Evolutionary conservation across 306 rosid genomes (phyloP).

Genomic region (Glycine tomentella): DNA sequence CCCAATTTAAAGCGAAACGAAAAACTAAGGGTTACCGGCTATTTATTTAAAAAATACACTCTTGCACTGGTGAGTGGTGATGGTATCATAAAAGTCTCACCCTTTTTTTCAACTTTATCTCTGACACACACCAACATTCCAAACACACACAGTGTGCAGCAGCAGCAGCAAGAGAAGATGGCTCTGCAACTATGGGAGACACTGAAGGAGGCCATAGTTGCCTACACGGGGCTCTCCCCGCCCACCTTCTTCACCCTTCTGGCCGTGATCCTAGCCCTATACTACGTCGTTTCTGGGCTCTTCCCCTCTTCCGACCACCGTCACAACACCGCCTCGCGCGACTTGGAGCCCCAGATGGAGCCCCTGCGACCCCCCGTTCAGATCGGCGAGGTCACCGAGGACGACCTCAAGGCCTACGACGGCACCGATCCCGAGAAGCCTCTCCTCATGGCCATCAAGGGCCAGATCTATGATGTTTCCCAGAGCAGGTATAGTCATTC

Average conservation of each 20-base stretch:
- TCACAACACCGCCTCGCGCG: constrained; percentile 30
- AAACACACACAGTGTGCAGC: too few relatives aligned
- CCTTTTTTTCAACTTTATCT: too few relatives aligned
- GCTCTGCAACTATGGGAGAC: constrained; percentile 88
- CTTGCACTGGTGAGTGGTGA: too few relatives aligned
- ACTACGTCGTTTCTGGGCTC: constrained; percentile 68
- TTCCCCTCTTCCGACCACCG: constrained; percentile 58
- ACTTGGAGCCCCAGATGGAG: constrained; percentile 57
- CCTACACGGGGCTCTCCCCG: constrained; percentile 90
- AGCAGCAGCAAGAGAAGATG: constrained; percentile 50
- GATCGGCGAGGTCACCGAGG: constrained; percentile 83
- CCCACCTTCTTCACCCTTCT: constrained; percentile 80
- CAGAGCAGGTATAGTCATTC: constrained; percentile 71
- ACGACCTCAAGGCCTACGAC: constrained; percentile 75
- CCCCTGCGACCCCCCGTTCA: constrained; percentile 92
- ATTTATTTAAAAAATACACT: too few relatives aligned
- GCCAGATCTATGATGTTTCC: constrained; percentile 98
- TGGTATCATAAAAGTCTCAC: too few relatives aligned
- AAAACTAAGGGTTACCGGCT: too few relatives aligned
- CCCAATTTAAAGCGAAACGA: too few relatives aligned
- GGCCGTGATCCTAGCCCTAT: constrained; percentile 65
- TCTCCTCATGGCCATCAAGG: constrained; percentile 94
- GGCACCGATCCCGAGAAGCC: constrained; percentile 81
- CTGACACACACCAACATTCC: too few relatives aligned
- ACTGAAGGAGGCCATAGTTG: constrained; percentile 75